Evolutionary conservation across 2,329 filamentous ascomycete genomes (phyloP).

Genomic region (Myotisia sp.): DNA sequence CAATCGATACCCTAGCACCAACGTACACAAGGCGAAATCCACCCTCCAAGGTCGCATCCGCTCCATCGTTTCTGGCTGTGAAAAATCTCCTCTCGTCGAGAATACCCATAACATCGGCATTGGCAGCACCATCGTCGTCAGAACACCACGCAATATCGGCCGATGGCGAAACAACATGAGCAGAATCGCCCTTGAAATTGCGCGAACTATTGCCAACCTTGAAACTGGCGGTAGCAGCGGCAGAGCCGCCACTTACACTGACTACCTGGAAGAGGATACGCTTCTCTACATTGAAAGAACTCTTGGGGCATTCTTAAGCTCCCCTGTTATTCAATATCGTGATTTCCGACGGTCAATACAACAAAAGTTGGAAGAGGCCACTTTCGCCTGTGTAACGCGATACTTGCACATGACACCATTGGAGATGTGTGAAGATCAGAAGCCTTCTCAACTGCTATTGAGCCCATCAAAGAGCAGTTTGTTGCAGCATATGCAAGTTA

Average conservation of each 20-base stretch:
- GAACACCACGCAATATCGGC: not conserved
- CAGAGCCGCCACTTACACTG: conserved; percentile 13
- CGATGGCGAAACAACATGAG: conserved; percentile 24
- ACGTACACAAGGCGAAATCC: conserved; percentile 20
- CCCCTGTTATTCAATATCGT: conserved; percentile 20
- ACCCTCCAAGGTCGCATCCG: conserved; percentile 28
- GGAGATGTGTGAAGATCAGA: conserved; percentile 32
- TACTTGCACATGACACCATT: conserved; percentile 30
- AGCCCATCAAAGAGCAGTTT: too few relatives aligned
- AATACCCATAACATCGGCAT: not conserved
- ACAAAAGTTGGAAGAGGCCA: conserved; percentile 21
- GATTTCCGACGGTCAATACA: conserved; percentile 23
- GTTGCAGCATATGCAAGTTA: too few relatives aligned
- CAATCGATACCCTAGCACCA: conserved; percentile 19
- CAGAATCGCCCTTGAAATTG: conserved; percentile 30
- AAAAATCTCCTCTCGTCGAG: not conserved
- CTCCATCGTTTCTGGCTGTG: conserved; percentile 18
- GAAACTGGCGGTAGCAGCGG: conserved; percentile 5
- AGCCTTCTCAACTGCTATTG: conserved; percentile 18
- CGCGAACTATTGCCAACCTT: conserved; percentile 17
- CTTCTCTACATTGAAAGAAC: conserved; percentile 22
- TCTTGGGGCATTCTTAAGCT: conserved; percentile 23
- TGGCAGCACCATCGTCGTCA: not conserved
- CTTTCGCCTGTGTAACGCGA: conserved; percentile 20
- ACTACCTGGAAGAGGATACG: conserved; percentile 23